Percentiles rank a stretch among this genome's conserved stretches.
These are phyloP conservation scores for Botryosphaeria dothidea DNA, from an alignment of 2,329 filamentous ascomycete species.

Conservation along the genomic window DNA sequence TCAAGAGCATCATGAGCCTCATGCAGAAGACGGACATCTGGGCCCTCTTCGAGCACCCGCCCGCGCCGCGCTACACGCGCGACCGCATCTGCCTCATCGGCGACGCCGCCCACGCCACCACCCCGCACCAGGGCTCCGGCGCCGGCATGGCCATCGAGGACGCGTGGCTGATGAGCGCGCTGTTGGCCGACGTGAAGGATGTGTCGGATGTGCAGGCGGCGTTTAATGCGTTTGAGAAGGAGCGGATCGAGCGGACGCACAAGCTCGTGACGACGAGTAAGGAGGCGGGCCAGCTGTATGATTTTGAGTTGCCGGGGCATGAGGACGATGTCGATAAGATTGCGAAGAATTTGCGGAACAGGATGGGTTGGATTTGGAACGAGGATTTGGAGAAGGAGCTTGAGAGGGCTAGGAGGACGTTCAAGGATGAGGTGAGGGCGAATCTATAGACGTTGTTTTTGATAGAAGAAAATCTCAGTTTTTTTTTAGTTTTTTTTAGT, in stretches of 20 bases:
- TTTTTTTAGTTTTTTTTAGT: no score
- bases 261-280: slow-evolving; percentile 41
- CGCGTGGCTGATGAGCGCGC: slow-evolving; percentile 43
- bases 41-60: slow-evolving; percentile 51
- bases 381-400: slow-evolving; percentile 37
- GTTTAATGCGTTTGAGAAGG: slow-evolving; percentile 38
- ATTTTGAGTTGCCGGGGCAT: slow-evolving; percentile 34
- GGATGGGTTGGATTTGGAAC: slow-evolving; percentile 45
- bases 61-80: slow-evolving; percentile 42
- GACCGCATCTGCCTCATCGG: slow-evolving; percentile 49
- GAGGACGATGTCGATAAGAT: slow-evolving; percentile 38
- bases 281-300: slow-evolving; percentile 42
- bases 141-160: slow-evolving; percentile 61
- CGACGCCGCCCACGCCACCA: slow-evolving; percentile 59
- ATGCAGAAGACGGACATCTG: slow-evolving; percentile 53
- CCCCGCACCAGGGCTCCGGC: slow-evolving; percentile 58
- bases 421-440: background rate
- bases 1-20: slow-evolving; percentile 42
- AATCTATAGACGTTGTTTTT: background rate
- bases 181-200: slow-evolving; percentile 28
- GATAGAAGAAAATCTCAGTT: background rate
- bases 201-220: slow-evolving; percentile 29
- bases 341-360: slow-evolving; percentile 29
- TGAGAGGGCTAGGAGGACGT: background rate
- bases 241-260: slow-evolving; percentile 47